Conservation (phyloP, 2,329 filamentous ascomycete genomes). For the Sarocladium oryzae region DNA sequence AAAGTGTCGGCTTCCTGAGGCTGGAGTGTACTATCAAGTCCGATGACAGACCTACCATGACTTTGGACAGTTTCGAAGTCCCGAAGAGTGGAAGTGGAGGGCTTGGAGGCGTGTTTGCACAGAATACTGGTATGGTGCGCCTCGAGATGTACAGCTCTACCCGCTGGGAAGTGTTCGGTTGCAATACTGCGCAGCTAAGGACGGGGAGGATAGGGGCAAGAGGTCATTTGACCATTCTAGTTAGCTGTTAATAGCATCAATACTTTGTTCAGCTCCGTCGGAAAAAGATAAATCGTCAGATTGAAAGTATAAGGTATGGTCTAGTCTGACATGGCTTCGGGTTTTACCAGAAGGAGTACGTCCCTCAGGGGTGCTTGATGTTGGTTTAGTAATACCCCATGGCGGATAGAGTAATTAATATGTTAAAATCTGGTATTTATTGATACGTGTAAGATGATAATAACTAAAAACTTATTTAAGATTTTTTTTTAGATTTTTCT, state of each 20-base stretch:
- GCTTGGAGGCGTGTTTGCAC: not conserved
- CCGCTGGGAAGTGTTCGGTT: conserved; percentile 2
- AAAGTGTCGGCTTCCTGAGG: not conserved
- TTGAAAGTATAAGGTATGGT: no score
- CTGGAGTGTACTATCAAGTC: not conserved
- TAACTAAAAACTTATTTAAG: no score
- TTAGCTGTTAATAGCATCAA: conserved; percentile 1
- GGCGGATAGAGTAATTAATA: no score
- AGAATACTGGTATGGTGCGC: not conserved
- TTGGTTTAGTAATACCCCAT: no score
- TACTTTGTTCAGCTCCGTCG: conserved; percentile 1
- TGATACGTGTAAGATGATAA: no score
- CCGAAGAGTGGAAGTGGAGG: conserved; percentile 3
- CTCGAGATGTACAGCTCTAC: conserved; percentile 5
- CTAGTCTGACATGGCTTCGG: no score
- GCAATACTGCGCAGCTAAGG: conserved; percentile 3
- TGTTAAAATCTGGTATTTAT: no score
- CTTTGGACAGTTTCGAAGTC: conserved; percentile 7
- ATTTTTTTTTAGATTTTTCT: no score
- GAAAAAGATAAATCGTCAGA: no score
- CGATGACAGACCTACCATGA: conserved; percentile 1
- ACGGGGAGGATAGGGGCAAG: not conserved
- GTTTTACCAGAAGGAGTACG: no score
- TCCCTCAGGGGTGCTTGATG: no score
- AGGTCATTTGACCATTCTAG: not conserved